phyloP scores from a whole-genome alignment of 345 rosid genomes.

The Odontarrhena argentea region DNA sequence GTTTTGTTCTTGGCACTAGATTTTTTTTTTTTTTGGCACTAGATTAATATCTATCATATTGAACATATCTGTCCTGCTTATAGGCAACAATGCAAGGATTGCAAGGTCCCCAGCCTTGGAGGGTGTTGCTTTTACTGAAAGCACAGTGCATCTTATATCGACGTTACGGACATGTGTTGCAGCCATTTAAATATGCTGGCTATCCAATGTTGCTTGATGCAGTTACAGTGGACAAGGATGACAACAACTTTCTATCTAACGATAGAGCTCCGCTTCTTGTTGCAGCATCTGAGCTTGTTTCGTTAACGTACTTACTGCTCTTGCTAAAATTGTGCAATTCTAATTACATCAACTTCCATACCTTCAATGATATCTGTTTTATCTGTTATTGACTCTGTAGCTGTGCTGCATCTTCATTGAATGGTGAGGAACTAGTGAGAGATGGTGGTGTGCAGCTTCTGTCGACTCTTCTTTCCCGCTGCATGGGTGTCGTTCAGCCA shows the following conservation, averaged over 20 bases:
- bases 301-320: constrained; percentile 68
- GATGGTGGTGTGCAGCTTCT: constrained; percentile 94
- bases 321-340: constrained; percentile 22
- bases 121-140: constrained; percentile 88
- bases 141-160: constrained; percentile 96
- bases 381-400: constrained; percentile 43
- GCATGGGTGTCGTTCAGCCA: constrained; percentile 96
- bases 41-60: neutral
- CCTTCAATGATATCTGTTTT: constrained; percentile 30
- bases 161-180: constrained; percentile 77
- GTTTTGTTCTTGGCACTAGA: neutral
- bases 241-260: constrained; percentile 84
- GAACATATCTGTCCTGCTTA: constrained; percentile 27
- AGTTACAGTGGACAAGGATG: constrained; percentile 86
- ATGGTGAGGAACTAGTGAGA: constrained; percentile 98
- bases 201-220: constrained; percentile 97
- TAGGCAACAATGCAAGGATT: constrained; percentile 99
- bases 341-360: constrained; percentile 15
- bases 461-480: constrained; percentile 84
- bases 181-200: constrained; percentile 99
- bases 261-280: constrained; percentile 95
- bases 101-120: constrained; percentile 99
- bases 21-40: neutral
- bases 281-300: constrained; percentile 97
- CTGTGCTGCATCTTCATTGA: constrained; percentile 94